These are phyloP conservation scores for Lentinula novae-zelandiae DNA, from an alignment of 1,284 basidiomycete genomes.

Conservation along the genomic window DNA sequence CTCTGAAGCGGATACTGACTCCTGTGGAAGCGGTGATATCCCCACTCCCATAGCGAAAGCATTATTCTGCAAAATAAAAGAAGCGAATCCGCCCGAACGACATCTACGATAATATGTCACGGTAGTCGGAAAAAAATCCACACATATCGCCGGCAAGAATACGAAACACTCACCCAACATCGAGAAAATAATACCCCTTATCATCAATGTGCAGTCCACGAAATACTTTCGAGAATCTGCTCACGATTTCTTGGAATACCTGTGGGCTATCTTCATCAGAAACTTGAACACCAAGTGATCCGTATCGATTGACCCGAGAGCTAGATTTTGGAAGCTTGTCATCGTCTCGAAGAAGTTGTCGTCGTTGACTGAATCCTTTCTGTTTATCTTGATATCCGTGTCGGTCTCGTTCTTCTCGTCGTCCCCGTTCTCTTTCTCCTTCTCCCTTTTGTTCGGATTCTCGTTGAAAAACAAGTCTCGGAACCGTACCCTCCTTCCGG, in stretches of 20 bases:
- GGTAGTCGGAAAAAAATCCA: too few species aligned
- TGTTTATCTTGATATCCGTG: too few species aligned
- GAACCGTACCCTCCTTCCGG: neutral
- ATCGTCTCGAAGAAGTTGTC: too few species aligned
- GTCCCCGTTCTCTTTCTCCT: too few species aligned
- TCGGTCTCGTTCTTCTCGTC: too few species aligned
- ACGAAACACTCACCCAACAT: neutral
- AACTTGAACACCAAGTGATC: neutral
- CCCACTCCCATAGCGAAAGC: conserved; percentile 25
- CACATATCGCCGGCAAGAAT: too few species aligned
- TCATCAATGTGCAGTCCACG: neutral
- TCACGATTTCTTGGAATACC: conserved; percentile 1
- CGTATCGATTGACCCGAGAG: neutral
- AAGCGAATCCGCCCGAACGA: conserved; percentile 30
- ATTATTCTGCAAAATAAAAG: conserved; percentile 27
- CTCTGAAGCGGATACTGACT: neutral
- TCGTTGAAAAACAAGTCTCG: neutral
- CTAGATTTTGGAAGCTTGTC: neutral
- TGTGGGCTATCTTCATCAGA: neutral
- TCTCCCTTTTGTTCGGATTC: neutral
- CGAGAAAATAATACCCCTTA: neutral
- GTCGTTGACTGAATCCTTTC: too few species aligned
- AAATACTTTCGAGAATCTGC: neutral
- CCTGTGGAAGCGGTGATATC: conserved; percentile 21
- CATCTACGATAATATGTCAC: conserved; percentile 19